Evolutionary conservation across 768 basidiomycete species (phyloP), one percentile per base, ranked within the genome.

Genomic region (Amanita pallidorosea): DNA sequence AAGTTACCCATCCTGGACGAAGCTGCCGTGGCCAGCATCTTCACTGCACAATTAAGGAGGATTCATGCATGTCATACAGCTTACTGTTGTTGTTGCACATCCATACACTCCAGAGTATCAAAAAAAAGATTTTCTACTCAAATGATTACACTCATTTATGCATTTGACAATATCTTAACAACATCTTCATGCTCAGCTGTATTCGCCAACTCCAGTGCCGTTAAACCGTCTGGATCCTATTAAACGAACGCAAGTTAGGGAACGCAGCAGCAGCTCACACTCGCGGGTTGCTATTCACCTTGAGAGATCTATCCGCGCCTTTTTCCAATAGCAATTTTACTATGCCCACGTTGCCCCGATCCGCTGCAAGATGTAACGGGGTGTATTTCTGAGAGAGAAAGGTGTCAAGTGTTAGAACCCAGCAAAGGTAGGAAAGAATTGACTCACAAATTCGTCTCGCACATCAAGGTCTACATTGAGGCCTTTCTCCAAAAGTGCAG

Each of bases 361-460:
- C 93, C 23, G 83, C 79, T 4, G 93, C 92, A 0, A 94, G 72
- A 58, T 96, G 93, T 17, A 96, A 66, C 7, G 92, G 75, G 0
- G 91, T 88, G 62, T 91, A 92, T 33, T 89, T 92, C 93, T 96
- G 58, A 17, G 43, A 17, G 43, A 9, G 17, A n/a, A 43, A 46
- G 50, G 18, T 27, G 11, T 38, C 35, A 35, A n/a, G n/a, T 43
- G 22, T 27, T 7, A 7, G n/a, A 36, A 2, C 15, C 15, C 13
- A 27, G 1, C 25, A 3, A 27, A 27, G 25, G 25, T 27, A 25
- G 11, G 12, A 0, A 20, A 23, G 18, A 13, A 47, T 35, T 23
- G 13, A 12, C 83, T 64, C 63, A 93, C 92, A 70, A 77, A 86
- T 69, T 84, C 80, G 53, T 94, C 89, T 34, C 66, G 62, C 34